Conservation (phyloP, 257 asterid genomes). For the Henckelia pumila region DNA sequence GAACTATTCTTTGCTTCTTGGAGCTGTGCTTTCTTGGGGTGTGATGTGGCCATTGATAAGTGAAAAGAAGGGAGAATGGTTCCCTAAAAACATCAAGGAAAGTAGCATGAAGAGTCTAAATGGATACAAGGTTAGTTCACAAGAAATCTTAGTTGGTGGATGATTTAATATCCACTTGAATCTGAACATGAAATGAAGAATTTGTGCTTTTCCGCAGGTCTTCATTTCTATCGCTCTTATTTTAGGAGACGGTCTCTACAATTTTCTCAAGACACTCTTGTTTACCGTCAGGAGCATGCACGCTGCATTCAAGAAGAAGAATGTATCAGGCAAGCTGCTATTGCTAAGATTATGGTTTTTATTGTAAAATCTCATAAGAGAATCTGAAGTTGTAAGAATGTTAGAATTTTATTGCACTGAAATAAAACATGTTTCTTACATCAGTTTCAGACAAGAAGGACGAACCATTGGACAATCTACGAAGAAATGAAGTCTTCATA, state of each 20-base stretch:
- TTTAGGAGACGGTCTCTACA: slow-evolving; percentile 39
- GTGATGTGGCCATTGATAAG: slow-evolving; percentile 54
- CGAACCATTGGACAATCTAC: slow-evolving; percentile 30
- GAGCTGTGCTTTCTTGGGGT: slow-evolving; percentile 57
- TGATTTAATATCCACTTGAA: neutral
- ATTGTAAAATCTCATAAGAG: slow-evolving; percentile 9
- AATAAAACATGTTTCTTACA: slow-evolving; percentile 22
- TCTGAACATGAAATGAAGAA: neutral
- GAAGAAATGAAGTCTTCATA: slow-evolving; percentile 50
- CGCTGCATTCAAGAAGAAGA: slow-evolving; percentile 41
- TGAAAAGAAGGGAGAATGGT: slow-evolving; percentile 44
- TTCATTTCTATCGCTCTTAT: slow-evolving; percentile 40
- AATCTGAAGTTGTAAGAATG: neutral
- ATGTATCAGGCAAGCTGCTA: slow-evolving; percentile 34
- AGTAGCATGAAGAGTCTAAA: slow-evolving; percentile 51
- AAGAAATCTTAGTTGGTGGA: neutral
- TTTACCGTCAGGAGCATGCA: slow-evolving; percentile 52
- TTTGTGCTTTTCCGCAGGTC: neutral
- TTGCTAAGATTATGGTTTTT: neutral
- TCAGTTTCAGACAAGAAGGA: slow-evolving; percentile 36
- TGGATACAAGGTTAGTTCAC: slow-evolving; percentile 44
- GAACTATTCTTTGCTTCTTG: slow-evolving; percentile 47
- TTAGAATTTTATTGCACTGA: neutral
- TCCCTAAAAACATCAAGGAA: slow-evolving; percentile 31
- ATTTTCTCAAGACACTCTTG: slow-evolving; percentile 59